Conservation (phyloP, 2,329 filamentous ascomycete species). For the Cercospora nicotianae region DNA sequence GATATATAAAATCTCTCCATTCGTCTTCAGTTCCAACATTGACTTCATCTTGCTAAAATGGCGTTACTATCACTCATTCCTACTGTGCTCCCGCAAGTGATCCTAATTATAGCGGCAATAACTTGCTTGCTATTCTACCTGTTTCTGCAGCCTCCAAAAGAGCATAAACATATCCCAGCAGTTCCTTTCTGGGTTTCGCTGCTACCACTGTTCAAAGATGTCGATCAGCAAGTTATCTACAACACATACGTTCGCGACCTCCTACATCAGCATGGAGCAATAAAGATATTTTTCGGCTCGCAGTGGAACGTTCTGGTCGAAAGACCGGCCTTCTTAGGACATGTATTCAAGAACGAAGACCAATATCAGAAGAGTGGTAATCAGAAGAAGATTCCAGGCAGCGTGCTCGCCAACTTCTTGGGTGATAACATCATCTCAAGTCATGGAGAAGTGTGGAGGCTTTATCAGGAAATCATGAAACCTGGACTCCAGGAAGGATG, state of each 20-base stretch:
- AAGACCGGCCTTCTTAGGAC: not conserved
- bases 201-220: slow-evolving; percentile 3
- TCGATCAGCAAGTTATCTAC: slow-evolving; percentile 8
- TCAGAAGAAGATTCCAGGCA: slow-evolving; percentile 14
- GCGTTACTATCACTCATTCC: not conserved
- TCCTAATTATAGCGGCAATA: not conserved
- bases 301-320: slow-evolving; percentile 13
- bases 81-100: no score
- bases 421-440: slow-evolving; percentile 15
- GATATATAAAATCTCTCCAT: not conserved
- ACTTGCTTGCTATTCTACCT: not conserved
- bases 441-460: slow-evolving; percentile 7
- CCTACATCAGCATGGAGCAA: slow-evolving; percentile 3
- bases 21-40: not conserved
- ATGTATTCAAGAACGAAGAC: slow-evolving; percentile 13
- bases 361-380: slow-evolving; percentile 8
- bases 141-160: not conserved
- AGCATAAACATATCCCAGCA: slow-evolving; percentile 7
- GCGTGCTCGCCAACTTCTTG: slow-evolving; percentile 12
- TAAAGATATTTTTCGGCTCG: slow-evolving; percentile 15
- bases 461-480: slow-evolving; percentile 10
- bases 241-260: not conserved
- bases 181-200: slow-evolving; percentile 15
- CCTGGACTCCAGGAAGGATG: slow-evolving; percentile 7
- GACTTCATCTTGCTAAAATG: not conserved